Conservation (phyloP, 306 rosid species). For the Vigna angularis region DNA sequence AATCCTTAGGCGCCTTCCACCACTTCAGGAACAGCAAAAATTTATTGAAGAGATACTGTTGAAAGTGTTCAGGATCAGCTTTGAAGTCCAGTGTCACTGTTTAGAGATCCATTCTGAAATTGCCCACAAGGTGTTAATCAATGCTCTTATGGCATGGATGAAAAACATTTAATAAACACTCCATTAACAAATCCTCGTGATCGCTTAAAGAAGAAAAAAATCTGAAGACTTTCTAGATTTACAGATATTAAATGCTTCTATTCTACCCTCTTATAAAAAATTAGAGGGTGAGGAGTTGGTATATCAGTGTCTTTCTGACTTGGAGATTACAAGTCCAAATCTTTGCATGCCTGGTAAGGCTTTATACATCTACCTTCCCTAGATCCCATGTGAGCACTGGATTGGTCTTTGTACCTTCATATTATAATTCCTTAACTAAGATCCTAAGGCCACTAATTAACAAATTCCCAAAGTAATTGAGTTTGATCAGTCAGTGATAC, state of each 20-base stretch:
- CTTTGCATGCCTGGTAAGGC: background rate
- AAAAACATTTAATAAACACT: background rate
- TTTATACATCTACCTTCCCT: background rate
- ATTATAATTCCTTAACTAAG: background rate
- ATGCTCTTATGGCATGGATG: background rate
- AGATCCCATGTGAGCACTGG: background rate
- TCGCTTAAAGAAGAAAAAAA: slow-evolving; percentile 13
- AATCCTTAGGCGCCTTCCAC: slow-evolving; percentile 4
- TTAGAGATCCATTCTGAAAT: slow-evolving; percentile 46
- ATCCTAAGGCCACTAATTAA: background rate
- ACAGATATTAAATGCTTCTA: background rate
- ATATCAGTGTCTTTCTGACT: background rate
- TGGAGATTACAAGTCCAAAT: background rate
- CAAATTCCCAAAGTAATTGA: slow-evolving; percentile 26
- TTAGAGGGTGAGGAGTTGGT: background rate
- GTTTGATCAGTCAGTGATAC: slow-evolving; percentile 45
- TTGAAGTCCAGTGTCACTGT: slow-evolving; percentile 19
- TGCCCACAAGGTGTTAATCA: slow-evolving; percentile 9
- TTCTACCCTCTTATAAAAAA: background rate
- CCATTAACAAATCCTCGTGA: background rate
- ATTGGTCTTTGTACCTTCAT: background rate
- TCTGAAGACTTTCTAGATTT: background rate
- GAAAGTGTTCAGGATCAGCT: slow-evolving; percentile 40
- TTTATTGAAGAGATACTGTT: slow-evolving; percentile 17
- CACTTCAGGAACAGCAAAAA: slow-evolving; percentile 6